Conservation (phyloP, 306 rosid species). For the Urtica urens region DNA sequence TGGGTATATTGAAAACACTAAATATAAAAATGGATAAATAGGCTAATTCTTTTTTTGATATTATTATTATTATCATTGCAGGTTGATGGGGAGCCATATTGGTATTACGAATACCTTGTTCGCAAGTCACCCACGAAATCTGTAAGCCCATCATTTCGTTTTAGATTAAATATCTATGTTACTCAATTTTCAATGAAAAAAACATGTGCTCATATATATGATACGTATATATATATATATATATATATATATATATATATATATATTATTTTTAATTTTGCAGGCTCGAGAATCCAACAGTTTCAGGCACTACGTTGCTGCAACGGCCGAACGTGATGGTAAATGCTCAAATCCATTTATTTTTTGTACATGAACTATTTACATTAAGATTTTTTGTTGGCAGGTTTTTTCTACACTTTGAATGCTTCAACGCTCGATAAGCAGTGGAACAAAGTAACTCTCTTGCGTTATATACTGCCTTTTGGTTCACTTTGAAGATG, state of each 20-base stretch:
- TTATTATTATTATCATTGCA: too few relatives aligned
- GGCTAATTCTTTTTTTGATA: too few relatives aligned
- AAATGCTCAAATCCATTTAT: conserved; percentile 6
- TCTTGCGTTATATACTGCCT: too few relatives aligned
- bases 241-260: too few relatives aligned
- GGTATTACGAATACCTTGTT: conserved; percentile 87
- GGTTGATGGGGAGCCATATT: conserved; percentile 81
- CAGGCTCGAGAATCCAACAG: conserved; percentile 53
- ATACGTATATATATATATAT: too few relatives aligned
- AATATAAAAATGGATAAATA: too few relatives aligned
- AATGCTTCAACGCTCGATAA: conserved; percentile 84
- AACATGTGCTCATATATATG: too few relatives aligned
- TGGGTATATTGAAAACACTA: too few relatives aligned
- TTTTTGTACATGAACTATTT: background rate
- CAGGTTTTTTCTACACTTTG: conserved; percentile 78
- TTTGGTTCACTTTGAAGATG: too few relatives aligned
- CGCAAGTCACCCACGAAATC: conserved; percentile 75
- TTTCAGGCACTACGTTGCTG: conserved; percentile 66
- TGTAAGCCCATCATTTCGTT: conserved; percentile 26
- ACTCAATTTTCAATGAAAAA: conserved; percentile 12
- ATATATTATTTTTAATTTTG: too few relatives aligned
- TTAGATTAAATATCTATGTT: conserved; percentile 3
- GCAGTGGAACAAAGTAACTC: conserved; percentile 53
- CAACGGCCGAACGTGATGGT: conserved; percentile 96
- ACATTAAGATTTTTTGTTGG: conserved; percentile 1